These are phyloP conservation scores for Venturia aucupariae DNA, from an alignment of 2,329 filamentous ascomycete genomes.

Conservation along the genomic window DNA sequence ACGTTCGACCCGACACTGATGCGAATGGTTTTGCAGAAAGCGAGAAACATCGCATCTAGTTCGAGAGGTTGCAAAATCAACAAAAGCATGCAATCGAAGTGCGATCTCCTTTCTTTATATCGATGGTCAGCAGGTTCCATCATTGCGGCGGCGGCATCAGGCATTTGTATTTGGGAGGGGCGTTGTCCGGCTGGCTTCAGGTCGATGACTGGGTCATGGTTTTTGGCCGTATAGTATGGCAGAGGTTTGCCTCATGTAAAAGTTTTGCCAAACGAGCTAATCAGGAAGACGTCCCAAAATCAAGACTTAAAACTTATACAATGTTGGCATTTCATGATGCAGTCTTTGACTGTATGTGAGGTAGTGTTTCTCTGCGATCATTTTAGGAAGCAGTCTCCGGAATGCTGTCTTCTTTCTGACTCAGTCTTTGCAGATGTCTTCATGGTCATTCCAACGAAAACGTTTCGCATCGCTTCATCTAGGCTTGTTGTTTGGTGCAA, in stretches of 20 bases:
- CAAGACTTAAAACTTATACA: neutral
- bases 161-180: neutral
- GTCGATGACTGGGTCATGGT: neutral
- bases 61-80: neutral
- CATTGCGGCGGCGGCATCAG: neutral
- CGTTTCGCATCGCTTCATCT: neutral
- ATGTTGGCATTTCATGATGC: neutral
- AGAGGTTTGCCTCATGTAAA: neutral
- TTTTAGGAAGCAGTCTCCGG: neutral
- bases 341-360: neutral
- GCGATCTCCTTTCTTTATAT: neutral
- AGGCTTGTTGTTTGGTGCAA: neutral
- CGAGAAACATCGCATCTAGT: conserved; percentile 63
- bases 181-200: neutral
- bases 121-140: neutral
- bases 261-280: neutral
- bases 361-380: neutral
- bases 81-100: neutral
- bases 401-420: neutral
- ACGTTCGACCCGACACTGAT: neutral
- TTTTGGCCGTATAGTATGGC: neutral
- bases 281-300: neutral
- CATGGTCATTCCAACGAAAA: neutral
- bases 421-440: neutral
- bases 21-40: conserved; percentile 45